These are phyloP conservation scores for Coffea humblotiana DNA, from an alignment of 305 asterid species.

Conservation along the genomic window DNA sequence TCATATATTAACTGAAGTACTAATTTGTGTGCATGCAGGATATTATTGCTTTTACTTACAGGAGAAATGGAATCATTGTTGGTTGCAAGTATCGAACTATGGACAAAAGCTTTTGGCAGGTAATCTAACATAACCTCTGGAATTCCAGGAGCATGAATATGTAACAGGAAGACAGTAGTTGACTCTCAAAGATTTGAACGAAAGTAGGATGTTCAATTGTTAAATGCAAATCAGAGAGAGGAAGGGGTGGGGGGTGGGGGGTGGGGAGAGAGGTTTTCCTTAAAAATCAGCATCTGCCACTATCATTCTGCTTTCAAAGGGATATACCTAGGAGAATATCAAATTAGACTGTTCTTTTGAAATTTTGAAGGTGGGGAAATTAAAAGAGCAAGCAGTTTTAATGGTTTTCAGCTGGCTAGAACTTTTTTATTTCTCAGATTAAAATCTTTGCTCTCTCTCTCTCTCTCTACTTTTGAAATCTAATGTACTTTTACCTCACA, in stretches of 20 bases:
- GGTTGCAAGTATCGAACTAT: constrained; percentile 77
- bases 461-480: not conserved
- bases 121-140: constrained; percentile 18
- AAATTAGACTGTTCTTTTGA: not conserved
- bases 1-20: not conserved
- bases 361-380: not conserved
- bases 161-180: not conserved
- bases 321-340: not conserved
- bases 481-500: not conserved
- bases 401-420: not conserved
- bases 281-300: not conserved
- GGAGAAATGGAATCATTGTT: constrained; percentile 51
- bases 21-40: constrained; percentile 41
- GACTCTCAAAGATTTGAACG: not conserved
- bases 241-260: not conserved
- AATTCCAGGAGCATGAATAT: not conserved
- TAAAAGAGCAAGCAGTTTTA: not conserved
- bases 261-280: not conserved
- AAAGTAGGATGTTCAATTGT: not conserved
- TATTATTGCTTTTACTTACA: constrained; percentile 71
- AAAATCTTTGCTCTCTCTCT: no score
- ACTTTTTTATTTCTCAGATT: not conserved
- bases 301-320: not conserved
- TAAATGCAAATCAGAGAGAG: not conserved
- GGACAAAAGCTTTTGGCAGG: constrained; percentile 81